phyloP scores from a whole-genome alignment of 2,329 filamentous ascomycete genomes.

The Colletotrichum plurivorum region DNA sequence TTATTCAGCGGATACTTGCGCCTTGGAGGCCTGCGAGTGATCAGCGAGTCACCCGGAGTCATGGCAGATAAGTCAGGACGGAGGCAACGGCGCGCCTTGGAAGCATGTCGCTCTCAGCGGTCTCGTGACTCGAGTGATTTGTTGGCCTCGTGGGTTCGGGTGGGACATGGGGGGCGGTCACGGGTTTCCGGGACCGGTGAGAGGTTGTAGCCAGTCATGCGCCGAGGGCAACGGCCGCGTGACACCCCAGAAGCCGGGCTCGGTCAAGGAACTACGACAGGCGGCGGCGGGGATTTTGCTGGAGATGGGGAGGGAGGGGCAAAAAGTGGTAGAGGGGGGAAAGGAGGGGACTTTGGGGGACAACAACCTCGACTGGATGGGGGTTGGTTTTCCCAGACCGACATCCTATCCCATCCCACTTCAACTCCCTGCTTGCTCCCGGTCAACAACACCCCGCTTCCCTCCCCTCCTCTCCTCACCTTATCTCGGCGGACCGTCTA shows the following conservation, averaged over 20 bases:
- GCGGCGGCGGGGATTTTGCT: not conserved
- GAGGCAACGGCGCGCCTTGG: constrained; percentile 5
- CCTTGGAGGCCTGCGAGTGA: constrained; percentile 11
- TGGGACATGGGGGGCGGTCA: constrained; percentile 29
- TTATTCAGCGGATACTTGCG: constrained; percentile 9
- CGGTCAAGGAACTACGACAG: constrained; percentile 28
- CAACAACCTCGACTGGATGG: not conserved
- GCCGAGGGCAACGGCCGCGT: constrained; percentile 34
- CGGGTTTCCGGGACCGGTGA: constrained; percentile 38
- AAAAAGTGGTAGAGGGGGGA: not conserved
- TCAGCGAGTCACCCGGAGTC: constrained; percentile 3
- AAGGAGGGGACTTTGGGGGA: not conserved
- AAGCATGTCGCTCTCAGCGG: constrained; percentile 4
- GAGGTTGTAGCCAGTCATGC: constrained; percentile 37
- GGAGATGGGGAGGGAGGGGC: not conserved
- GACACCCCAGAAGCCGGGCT: constrained; percentile 36
- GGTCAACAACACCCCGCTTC: not conserved
- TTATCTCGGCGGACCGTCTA: constrained; percentile 18
- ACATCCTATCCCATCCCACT: not conserved
- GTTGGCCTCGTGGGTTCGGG: constrained; percentile 24
- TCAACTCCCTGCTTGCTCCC: not conserved
- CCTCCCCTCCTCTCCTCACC: not conserved
- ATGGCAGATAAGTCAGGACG: constrained; percentile 4
- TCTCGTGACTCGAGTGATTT: constrained; percentile 25
- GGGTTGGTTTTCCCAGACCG: constrained; percentile 4